A percentile compares a stretch with the other conserved stretches of the same genome.
Evolutionary conservation across 2,329 filamentous ascomycete genomes (phyloP).

Genomic region (Venturia asperata): DNA sequence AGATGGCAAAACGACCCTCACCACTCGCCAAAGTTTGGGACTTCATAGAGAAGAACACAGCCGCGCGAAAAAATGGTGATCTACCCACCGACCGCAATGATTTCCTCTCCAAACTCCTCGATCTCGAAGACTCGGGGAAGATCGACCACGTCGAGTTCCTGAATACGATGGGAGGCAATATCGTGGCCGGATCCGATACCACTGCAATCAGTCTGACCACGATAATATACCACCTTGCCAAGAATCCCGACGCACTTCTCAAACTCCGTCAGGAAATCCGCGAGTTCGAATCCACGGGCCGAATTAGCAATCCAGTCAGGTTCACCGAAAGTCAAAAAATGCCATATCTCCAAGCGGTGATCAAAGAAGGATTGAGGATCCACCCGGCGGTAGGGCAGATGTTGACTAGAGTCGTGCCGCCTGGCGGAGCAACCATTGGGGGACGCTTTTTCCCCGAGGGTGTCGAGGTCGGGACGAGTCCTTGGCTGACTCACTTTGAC

Average conservation of each 20-base stretch:
- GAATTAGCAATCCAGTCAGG: slow-evolving; percentile 28
- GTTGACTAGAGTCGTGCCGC: slow-evolving; percentile 43
- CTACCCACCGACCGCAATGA: too few species aligned
- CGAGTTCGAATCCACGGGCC: slow-evolving; percentile 29
- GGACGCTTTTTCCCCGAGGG: slow-evolving; percentile 37
- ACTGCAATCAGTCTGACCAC: slow-evolving; percentile 43
- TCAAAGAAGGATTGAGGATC: slow-evolving; percentile 44
- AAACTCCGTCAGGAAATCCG: slow-evolving; percentile 27
- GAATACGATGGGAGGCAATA: too few species aligned
- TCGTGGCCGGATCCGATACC: slow-evolving; percentile 39
- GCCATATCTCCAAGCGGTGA: slow-evolving; percentile 48
- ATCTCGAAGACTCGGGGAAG: too few species aligned
- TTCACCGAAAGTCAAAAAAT: slow-evolving; percentile 38
- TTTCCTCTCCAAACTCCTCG: too few species aligned
- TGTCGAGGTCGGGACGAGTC: slow-evolving; percentile 35
- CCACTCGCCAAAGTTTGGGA: too few species aligned
- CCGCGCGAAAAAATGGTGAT: too few species aligned
- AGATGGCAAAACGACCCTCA: too few species aligned
- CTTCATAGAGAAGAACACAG: too few species aligned
- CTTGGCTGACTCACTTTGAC: slow-evolving; percentile 39
- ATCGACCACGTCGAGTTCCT: too few species aligned
- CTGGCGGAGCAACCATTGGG: slow-evolving; percentile 38
- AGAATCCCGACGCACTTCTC: slow-evolving; percentile 28
- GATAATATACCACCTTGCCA: slow-evolving; percentile 41
- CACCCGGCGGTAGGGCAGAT: slow-evolving; percentile 45